A percentile compares a stretch with the other conserved stretches of the same genome.
Conservation (phyloP, 164 flowering plant species). For the Tetrastigma voinierianum region DNA sequence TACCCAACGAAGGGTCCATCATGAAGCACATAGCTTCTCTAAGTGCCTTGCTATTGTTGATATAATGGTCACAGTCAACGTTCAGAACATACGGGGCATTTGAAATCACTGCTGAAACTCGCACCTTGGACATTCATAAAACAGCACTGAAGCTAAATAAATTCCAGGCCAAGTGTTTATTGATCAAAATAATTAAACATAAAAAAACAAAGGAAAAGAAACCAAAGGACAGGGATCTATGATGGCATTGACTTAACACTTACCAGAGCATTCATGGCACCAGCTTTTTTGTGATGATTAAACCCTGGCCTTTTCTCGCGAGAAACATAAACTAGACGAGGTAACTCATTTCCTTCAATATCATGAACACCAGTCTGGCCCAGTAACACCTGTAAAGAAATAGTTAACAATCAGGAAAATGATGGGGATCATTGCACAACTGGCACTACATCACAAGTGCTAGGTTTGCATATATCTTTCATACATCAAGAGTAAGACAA, state of each 20-base stretch:
- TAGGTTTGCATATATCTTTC: too few species aligned
- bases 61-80: conserved; percentile 66
- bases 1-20: conserved; percentile 62
- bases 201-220: neutral
- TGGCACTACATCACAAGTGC: too few species aligned
- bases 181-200: neutral
- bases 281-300: conserved; percentile 63
- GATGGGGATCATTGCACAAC: too few species aligned
- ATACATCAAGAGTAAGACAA: too few species aligned
- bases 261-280: conserved; percentile 65
- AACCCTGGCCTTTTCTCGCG: conserved; percentile 33
- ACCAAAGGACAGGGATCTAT: neutral
- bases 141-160: conserved; percentile 1
- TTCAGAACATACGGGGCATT: conserved; percentile 59
- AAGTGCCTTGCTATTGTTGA: conserved; percentile 61
- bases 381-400: conserved; percentile 42
- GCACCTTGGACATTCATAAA: conserved; percentile 11
- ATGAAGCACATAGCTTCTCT: conserved; percentile 63
- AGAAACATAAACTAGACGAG: conserved; percentile 51
- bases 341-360: conserved; percentile 49
- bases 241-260: neutral
- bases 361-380: conserved; percentile 51
- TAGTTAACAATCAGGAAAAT: neutral
- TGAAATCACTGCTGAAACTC: conserved; percentile 57
- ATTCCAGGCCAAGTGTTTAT: neutral